Conservation (phyloP, 345 rosid species). For the Linum trigynum region DNA sequence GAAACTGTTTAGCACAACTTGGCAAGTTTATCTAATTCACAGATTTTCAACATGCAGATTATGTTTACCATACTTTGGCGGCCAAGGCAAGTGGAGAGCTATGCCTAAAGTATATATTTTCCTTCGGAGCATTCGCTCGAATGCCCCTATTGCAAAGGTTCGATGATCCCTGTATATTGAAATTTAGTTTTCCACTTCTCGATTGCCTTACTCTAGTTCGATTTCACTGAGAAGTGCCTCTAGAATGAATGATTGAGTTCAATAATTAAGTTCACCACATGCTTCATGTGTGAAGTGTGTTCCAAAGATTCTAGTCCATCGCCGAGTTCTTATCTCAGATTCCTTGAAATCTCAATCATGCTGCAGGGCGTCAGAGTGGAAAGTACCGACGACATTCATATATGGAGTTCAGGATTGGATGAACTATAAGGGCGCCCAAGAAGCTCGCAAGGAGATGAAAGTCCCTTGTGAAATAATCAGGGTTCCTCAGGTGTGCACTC, state of each 20-base stretch:
- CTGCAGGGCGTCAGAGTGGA: conserved; percentile 88
- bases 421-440: conserved; percentile 77
- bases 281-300: too few relatives aligned
- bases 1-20: neutral
- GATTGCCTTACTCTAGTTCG: neutral
- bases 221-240: neutral
- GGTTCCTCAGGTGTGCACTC: conserved; percentile 58
- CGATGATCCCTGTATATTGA: conserved; percentile 13
- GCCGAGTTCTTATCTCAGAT: conserved; percentile 27
- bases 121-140: conserved; percentile 89
- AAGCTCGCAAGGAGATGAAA: conserved; percentile 74
- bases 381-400: conserved; percentile 92
- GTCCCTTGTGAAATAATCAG: conserved; percentile 95
- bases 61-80: conserved; percentile 78
- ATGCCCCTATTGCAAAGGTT: conserved; percentile 83
- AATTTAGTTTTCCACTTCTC: neutral
- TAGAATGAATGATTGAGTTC: too few relatives aligned
- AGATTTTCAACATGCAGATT: conserved; percentile 40
- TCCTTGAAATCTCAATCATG: neutral
- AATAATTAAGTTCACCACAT: too few relatives aligned
- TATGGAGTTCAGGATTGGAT: conserved; percentile 89
- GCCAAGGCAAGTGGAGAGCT: conserved; percentile 98
- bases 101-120: conserved; percentile 83
- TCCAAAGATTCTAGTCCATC: neutral
- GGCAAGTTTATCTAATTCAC: conserved; percentile 13